Percentiles rank a stretch among this genome's conserved stretches.
These are phyloP conservation scores for Eucalyptus albens DNA, from an alignment of 345 rosid species.

Conservation along the genomic window DNA sequence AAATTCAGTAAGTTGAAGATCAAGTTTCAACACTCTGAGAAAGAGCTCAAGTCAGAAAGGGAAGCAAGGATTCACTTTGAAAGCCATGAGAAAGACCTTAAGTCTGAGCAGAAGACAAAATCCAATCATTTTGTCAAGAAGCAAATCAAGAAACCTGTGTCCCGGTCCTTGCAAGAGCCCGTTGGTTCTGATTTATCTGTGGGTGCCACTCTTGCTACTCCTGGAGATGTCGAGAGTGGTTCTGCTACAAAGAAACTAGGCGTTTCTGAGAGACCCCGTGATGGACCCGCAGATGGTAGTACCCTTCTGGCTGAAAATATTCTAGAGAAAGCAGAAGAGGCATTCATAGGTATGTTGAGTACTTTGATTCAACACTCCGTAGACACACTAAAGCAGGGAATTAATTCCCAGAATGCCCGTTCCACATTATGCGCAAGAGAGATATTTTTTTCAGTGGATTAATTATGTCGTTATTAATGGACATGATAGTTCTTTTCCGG, in stretches of 20 bases:
- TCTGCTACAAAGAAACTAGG: conserved; percentile 23
- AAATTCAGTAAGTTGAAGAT: conserved; percentile 57
- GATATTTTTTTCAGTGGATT: neutral
- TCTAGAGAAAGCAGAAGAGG: conserved; percentile 63
- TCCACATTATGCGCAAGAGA: neutral
- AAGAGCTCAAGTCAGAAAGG: conserved; percentile 36
- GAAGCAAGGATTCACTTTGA: conserved; percentile 36
- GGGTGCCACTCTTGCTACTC: conserved; percentile 46
- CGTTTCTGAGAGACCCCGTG: conserved; percentile 33
- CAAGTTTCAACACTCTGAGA: conserved; percentile 34
- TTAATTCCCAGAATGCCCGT: neutral
- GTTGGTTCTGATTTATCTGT: conserved; percentile 52
- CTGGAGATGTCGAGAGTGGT: conserved; percentile 35
- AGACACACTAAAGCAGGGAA: neutral
- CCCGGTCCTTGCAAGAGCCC: conserved; percentile 30
- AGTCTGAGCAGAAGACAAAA: conserved; percentile 32
- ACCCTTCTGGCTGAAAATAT: conserved; percentile 25
- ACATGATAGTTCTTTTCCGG: neutral
- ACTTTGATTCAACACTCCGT: neutral
- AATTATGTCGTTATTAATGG: neutral
- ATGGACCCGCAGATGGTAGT: conserved; percentile 33
- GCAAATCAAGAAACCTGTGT: conserved; percentile 43
- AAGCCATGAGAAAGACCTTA: conserved; percentile 36
- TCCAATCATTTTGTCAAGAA: conserved; percentile 30
- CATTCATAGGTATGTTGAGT: conserved; percentile 38